Percentiles rank a stretch among this genome's conserved stretches.
Conservation (phyloP, 1,284 basidiomycete genomes). For the Melampsora occidentalis region DNA sequence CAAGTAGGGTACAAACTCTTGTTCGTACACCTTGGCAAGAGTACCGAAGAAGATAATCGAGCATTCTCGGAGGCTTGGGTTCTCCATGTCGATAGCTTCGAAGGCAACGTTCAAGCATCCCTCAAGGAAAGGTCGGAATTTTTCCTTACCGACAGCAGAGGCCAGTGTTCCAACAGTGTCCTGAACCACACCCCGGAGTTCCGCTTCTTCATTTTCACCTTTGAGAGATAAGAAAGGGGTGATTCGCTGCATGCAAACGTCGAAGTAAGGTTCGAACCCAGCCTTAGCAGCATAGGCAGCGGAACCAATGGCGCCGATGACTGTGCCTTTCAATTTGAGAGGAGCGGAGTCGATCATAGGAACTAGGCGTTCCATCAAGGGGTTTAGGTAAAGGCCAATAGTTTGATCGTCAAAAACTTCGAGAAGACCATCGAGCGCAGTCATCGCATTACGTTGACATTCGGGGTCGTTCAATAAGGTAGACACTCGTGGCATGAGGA, state of each 20-base stretch:
- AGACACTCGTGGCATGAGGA: slow-evolving; percentile 74
- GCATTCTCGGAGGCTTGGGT: slow-evolving; percentile 85
- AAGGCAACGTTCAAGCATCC: slow-evolving; percentile 95
- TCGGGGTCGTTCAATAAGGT: slow-evolving; percentile 75
- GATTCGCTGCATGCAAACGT: slow-evolving; percentile 83
- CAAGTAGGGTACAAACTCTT: slow-evolving; percentile 87
- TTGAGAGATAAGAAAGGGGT: slow-evolving; percentile 79
- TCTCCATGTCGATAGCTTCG: slow-evolving; percentile 81
- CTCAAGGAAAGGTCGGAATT: slow-evolving; percentile 91
- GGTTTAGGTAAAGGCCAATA: slow-evolving; percentile 83
- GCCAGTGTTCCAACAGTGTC: slow-evolving; percentile 97
- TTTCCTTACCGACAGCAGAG: slow-evolving; percentile 90
- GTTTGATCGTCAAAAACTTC: slow-evolving; percentile 87
- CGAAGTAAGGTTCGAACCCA: slow-evolving; percentile 91
- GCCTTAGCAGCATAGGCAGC: slow-evolving; percentile 96
- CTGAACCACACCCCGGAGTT: slow-evolving; percentile 95
- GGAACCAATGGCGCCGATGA: slow-evolving; percentile 95
- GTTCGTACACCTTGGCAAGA: slow-evolving; percentile 92
- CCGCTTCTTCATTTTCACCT: slow-evolving; percentile 79
- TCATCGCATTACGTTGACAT: slow-evolving; percentile 89
- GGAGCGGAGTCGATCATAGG: slow-evolving; percentile 84
- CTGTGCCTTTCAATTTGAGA: slow-evolving; percentile 83
- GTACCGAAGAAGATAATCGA: slow-evolving; percentile 98
- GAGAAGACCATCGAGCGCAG: slow-evolving; percentile 91
- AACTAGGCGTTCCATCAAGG: slow-evolving; percentile 93